Percentiles rank a stretch among this genome's conserved stretches.
phyloP scores from a whole-genome alignment of 2,329 filamentous ascomycete genomes.

The Ophiosphaerella narmari region DNA sequence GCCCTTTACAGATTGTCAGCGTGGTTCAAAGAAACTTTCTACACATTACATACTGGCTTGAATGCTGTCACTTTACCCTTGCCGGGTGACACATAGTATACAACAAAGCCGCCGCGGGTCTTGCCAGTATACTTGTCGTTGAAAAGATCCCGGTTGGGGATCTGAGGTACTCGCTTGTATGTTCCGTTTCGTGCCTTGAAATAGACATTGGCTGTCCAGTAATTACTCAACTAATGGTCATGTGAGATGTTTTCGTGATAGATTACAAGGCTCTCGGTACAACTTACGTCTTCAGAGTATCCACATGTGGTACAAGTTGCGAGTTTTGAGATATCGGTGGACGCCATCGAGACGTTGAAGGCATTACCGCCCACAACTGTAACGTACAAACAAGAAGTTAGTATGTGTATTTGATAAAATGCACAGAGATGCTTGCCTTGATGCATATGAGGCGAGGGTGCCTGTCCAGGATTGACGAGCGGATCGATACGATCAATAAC shows the following conservation, averaged over 20 bases:
- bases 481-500: constrained; percentile 31
- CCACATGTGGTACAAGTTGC: constrained; percentile 26
- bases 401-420: no score
- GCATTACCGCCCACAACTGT: constrained; percentile 32
- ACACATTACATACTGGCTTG: constrained; percentile 21
- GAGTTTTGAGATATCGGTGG: constrained; percentile 21
- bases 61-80: constrained; percentile 51
- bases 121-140: constrained; percentile 37
- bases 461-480: constrained; percentile 36
- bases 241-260: neutral
- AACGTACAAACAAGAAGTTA: no score
- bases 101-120: constrained; percentile 50
- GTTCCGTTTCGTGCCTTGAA: constrained; percentile 40
- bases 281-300: constrained; percentile 22
- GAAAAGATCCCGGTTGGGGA: constrained; percentile 32
- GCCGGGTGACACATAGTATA: constrained; percentile 54
- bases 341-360: constrained; percentile 28
- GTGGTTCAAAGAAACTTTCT: neutral
- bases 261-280: neutral
- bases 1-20: constrained; percentile 30
- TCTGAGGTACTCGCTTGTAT: constrained; percentile 37
- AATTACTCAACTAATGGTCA: constrained; percentile 17
- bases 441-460: constrained; percentile 28
- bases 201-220: constrained; percentile 43
- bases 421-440: constrained; percentile 4